Conservation (phyloP, 1,284 basidiomycete genomes). For the Melampsora abietis-canadensis region DNA sequence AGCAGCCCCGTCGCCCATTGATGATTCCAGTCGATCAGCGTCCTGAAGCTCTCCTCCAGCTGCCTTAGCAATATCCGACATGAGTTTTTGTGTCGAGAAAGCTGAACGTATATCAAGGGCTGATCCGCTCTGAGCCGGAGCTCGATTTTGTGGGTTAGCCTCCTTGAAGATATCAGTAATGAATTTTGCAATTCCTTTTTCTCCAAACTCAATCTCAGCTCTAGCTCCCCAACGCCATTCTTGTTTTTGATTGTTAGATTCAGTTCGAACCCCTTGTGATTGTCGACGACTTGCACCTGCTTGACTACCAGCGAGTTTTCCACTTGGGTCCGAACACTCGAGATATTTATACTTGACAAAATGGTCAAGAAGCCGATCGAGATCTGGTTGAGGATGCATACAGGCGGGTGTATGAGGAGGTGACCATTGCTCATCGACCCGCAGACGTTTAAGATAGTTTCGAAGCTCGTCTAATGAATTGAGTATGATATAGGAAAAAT, state of each 20-base stretch:
- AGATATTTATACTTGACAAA: conserved; percentile 36
- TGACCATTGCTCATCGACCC: conserved; percentile 27
- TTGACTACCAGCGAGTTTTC: background rate
- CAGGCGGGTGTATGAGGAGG: conserved; percentile 34
- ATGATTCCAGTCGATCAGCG: conserved; percentile 10
- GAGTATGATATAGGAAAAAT: background rate
- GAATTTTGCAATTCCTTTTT: conserved; percentile 40
- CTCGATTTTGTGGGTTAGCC: conserved; percentile 7
- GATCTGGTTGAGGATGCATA: conserved; percentile 3
- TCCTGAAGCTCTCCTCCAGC: conserved; percentile 36
- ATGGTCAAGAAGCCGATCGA: conserved; percentile 2
- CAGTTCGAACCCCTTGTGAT: conserved; percentile 22
- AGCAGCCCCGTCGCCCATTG: background rate
- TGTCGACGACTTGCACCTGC: conserved; percentile 23
- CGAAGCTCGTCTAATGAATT: conserved; percentile 19
- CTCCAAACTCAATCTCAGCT: conserved; percentile 41
- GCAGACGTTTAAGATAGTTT: conserved; percentile 29
- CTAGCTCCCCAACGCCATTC: conserved; percentile 43
- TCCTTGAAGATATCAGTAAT: conserved; percentile 37
- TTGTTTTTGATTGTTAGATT: conserved; percentile 5
- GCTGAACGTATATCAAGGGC: background rate
- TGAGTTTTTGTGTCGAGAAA: conserved; percentile 6
- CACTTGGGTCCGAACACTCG: conserved; percentile 7
- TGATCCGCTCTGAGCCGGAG: background rate
- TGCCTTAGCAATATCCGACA: conserved; percentile 31